A percentile compares a stretch with the other conserved stretches of the same genome.
phyloP scores from a whole-genome alignment of 192 early-diverging fungal genomes.

The Coemansia biformis region DNA sequence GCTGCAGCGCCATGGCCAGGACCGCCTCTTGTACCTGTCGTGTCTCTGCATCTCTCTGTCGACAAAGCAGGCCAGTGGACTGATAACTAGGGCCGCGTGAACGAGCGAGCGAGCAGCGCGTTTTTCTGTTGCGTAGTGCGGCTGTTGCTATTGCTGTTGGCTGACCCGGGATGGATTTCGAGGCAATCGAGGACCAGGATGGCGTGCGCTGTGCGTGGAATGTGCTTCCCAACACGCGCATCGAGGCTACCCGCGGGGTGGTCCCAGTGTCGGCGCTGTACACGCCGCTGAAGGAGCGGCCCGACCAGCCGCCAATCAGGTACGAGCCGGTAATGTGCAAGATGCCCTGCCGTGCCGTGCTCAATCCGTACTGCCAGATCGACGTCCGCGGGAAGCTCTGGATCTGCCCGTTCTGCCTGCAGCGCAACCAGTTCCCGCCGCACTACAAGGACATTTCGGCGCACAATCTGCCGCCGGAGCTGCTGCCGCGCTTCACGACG shows the following conservation, averaged over 20 bases:
- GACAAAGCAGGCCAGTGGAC: no score
- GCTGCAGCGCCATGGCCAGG: no score
- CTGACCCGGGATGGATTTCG: slow-evolving; percentile 80
- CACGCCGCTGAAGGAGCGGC: slow-evolving; percentile 91
- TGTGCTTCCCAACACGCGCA: slow-evolving; percentile 86
- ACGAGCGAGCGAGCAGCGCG: no score
- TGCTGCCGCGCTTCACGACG: slow-evolving; percentile 86
- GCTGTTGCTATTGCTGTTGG: no score
- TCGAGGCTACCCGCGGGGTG: slow-evolving; percentile 92
- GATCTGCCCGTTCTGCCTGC: slow-evolving; percentile 98
- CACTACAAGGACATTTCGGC: slow-evolving; percentile 95
- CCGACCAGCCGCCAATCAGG: slow-evolving; percentile 73
- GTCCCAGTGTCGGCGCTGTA: slow-evolving; percentile 91
- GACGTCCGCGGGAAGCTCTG: slow-evolving; percentile 93
- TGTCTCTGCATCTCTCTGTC: no score
- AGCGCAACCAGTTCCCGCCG: slow-evolving; percentile 94
- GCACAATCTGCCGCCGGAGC: slow-evolving; percentile 87
- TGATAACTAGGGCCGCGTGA: no score
- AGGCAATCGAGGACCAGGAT: slow-evolving; percentile 88
- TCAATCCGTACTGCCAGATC: slow-evolving; percentile 98
- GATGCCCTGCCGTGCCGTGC: slow-evolving; percentile 86
- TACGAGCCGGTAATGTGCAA: slow-evolving; percentile 99
- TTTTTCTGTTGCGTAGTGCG: not conserved
- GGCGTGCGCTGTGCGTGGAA: slow-evolving; percentile 98
- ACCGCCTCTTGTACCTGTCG: no score